A percentile compares a stretch with the other conserved stretches of the same genome.
These are phyloP conservation scores for Salicornia ramosissima DNA, from an alignment of 148 eudicot genomes.

Conservation along the genomic window DNA sequence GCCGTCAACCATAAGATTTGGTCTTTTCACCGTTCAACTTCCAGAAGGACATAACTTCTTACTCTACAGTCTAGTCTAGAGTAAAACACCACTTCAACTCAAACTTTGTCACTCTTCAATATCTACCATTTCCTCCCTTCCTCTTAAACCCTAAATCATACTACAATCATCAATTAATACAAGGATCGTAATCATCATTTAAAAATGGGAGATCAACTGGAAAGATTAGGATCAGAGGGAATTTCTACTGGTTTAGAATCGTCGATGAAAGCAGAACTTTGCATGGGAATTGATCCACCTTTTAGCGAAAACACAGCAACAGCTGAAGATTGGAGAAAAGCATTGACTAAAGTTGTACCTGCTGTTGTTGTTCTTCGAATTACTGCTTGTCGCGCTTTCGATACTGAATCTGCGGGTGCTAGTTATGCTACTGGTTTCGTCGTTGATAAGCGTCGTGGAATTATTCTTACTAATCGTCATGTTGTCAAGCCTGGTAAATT, in stretches of 20 bases:
- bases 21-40: no score
- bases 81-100: neutral
- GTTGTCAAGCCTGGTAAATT: conserved; percentile 79
- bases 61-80: no score
- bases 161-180: neutral
- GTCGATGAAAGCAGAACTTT: conserved; percentile 50
- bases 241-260: conserved; percentile 36
- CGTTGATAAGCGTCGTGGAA: conserved; percentile 82
- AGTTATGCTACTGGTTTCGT: conserved; percentile 90
- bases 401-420: conserved; percentile 84
- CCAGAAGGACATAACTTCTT: no score
- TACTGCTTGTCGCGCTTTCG: conserved; percentile 86
- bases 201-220: conserved; percentile 46
- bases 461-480: conserved; percentile 91
- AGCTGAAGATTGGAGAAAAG: conserved; percentile 88
- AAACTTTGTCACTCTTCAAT: neutral
- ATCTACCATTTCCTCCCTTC: neutral
- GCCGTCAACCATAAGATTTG: no score
- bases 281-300: conserved; percentile 78
- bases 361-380: conserved; percentile 92
- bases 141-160: conserved; percentile 14
- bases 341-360: conserved; percentile 74
- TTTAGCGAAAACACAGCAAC: conserved; percentile 50
- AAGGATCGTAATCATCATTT: neutral
- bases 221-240: conserved; percentile 54